Conservation (phyloP, 2,329 filamentous ascomycete species). For the Fusarium secorum region DNA sequence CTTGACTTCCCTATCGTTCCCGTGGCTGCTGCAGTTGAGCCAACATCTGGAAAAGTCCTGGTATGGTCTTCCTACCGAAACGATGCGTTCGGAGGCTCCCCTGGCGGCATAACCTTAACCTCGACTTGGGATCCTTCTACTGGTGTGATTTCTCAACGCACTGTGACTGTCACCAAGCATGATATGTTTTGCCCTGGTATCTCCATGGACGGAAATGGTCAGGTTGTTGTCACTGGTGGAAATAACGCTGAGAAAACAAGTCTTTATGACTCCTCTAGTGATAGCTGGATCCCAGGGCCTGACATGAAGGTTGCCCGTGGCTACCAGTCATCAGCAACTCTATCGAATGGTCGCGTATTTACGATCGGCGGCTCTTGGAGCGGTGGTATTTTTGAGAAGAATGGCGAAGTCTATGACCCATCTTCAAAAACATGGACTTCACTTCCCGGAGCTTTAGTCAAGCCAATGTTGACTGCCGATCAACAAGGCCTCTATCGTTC, state of each 20-base stretch:
- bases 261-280: conserved; percentile 49
- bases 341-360: conserved; percentile 15
- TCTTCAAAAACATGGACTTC: conserved; percentile 11
- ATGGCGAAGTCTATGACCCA: conserved; percentile 21
- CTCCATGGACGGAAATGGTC: conserved; percentile 56
- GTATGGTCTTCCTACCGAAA: conserved; percentile 18
- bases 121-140: conserved; percentile 17
- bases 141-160: not conserved
- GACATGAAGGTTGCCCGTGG: conserved; percentile 18
- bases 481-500: conserved; percentile 52
- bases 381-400: conserved; percentile 5
- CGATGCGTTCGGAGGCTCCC: conserved; percentile 1
- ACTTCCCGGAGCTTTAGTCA: conserved; percentile 48
- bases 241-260: conserved; percentile 57
- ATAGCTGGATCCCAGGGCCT: conserved; percentile 15
- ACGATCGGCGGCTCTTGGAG: conserved; percentile 30
- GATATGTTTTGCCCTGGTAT: conserved; percentile 68
- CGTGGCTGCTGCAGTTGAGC: conserved; percentile 26
- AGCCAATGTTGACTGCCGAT: conserved; percentile 55
- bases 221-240: conserved; percentile 63
- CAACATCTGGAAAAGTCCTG: conserved; percentile 12
- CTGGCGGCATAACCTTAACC: conserved; percentile 7
- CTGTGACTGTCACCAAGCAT: conserved; percentile 53
- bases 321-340: conserved; percentile 18
- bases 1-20: conserved; percentile 30